Evolutionary conservation across 148 eudicot species (phyloP), one percentile per base, ranked within the genome.

Genomic region (Rhododendron griersonianum): DNA sequence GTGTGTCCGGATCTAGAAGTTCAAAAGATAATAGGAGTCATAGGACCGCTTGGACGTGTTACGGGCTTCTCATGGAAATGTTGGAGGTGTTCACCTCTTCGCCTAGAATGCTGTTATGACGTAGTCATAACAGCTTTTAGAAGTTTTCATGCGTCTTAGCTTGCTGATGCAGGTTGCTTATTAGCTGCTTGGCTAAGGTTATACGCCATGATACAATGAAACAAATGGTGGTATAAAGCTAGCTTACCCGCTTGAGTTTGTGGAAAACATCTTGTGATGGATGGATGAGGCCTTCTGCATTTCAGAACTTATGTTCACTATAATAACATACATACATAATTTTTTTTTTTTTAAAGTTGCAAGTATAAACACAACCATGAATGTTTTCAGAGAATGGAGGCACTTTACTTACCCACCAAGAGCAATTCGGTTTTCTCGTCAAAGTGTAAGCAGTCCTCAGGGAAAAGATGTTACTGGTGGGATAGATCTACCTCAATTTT

Each of bases 361-460:
- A 47, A 47, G 11, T 47, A 0, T 47, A 9, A 47, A 55, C 61
- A 14, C 18, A 55, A 50, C 44, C n/a, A 15, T 77, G 41, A 61
- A 87, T 78, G 78, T 51, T 7, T 86, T 89, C 89, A 96, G 98
- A 74, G 94, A 96, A 87, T 95, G 99, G 98, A 92, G 90, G 78
- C 86, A 90, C 85, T 93, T 95, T 74, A 90, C 88, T 81, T 94
- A 95, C 85, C 89, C 81, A 51, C 91, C 98, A 57, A 90, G 93
- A 86, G 84, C 74, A 30, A 41, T 97, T 37, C 90, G 89, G 41
- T 95, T 97, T 91, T 91, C 91, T 76, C 88, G 89, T 63, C 91
- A 95, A 88, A 88, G 85, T 80, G 92, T 84, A 86, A 77, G 63
- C 86, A 61, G 69, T 86, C 39, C 89, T 47, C 85, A 85, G 23